Base-by-base conservation (phyloP, 805 yeast species). In the Metschnikowia arizonensis region DNA sequence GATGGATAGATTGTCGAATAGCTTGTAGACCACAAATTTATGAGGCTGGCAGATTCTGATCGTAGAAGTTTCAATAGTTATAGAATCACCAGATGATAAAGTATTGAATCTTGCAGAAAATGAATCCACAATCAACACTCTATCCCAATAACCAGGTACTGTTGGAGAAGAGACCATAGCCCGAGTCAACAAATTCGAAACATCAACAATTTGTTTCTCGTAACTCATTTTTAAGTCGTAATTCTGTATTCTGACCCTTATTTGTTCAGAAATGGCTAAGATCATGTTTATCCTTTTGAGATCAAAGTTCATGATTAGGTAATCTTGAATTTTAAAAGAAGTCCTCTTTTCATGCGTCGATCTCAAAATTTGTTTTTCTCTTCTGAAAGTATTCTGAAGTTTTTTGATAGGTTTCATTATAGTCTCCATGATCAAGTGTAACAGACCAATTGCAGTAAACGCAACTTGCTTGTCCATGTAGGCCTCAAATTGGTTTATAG, bases 1-100 rank as follows among this genome's bases (percentile, higher is more conserved):
- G 7, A 66, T 53, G 0, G 74, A 63, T 5, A 71, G 31, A 42
- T 64, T 67, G 44, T 71, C 76, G 50, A 71, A 69, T 7, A 71
- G 51, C 45, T 62, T 57, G 52, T 69, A 62, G 1, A 63, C 68
- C 11, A 69, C 63, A 50, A 69, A 68, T 15, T 56, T 49, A 51
- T 71, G 67, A 1, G 75, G 74, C 33, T 69, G 75, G 24, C 64
- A 52, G 12, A 69, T 49, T 33, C 66, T 52, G 5, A 71, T 61
- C 6, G 62, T 46, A 5, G 45, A 30, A 3, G 57, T 33, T 12
- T 55, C 60, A 10, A 69, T 45, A 4, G 36, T 41, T 19, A 44
- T 24, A 6, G 24, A 10, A 7, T 45, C 49, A 4, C 33, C 29
- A 12, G 37, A 33, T 2, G 42, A 14, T 2, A 50, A 42, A 21